Percentiles rank a stretch among this genome's conserved stretches.
These are phyloP conservation scores for Rosellinia necatrix DNA, from an alignment of 2,329 filamentous ascomycete genomes.

Conservation along the genomic window DNA sequence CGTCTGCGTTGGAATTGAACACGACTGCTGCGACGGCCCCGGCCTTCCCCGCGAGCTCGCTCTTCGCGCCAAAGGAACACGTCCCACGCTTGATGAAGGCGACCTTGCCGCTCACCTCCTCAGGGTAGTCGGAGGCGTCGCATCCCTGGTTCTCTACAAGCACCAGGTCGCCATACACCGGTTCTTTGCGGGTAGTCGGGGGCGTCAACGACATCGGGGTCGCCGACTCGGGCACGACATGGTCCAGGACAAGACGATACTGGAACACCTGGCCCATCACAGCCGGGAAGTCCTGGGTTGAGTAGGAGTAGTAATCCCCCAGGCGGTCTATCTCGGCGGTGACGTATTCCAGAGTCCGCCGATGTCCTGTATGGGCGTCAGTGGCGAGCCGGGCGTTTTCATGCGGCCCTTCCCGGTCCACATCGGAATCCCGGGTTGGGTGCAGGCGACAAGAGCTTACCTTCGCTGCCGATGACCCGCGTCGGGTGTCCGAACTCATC, in stretches of 20 bases:
- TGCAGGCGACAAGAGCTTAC: constrained; percentile 43
- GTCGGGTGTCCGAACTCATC: constrained; percentile 71
- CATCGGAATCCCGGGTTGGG: background rate
- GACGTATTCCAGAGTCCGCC: constrained; percentile 68
- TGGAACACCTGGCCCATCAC: constrained; percentile 64
- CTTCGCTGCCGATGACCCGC: constrained; percentile 70
- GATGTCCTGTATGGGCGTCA: constrained; percentile 54
- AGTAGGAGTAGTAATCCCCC: constrained; percentile 64
- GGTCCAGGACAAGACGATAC: constrained; percentile 60
- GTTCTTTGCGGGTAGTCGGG: constrained; percentile 62
- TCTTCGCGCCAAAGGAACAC: constrained; percentile 75
- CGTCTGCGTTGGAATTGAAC: constrained; percentile 72
- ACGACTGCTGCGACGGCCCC: constrained; percentile 74
- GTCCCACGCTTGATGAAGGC: constrained; percentile 72
- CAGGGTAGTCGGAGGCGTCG: constrained; percentile 64
- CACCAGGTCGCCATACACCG: constrained; percentile 64
- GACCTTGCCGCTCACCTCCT: constrained; percentile 63
- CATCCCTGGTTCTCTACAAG: constrained; percentile 68
- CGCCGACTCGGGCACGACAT: constrained; percentile 55
- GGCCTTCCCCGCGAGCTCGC: constrained; percentile 67
- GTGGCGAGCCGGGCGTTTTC: constrained; percentile 6
- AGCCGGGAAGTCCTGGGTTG: constrained; percentile 67
- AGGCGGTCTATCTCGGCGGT: constrained; percentile 57
- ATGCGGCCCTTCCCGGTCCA: background rate
- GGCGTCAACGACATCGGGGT: constrained; percentile 69